These are phyloP conservation scores for Eucalyptus albens DNA, from an alignment of 345 rosid species.

Conservation along the genomic window DNA sequence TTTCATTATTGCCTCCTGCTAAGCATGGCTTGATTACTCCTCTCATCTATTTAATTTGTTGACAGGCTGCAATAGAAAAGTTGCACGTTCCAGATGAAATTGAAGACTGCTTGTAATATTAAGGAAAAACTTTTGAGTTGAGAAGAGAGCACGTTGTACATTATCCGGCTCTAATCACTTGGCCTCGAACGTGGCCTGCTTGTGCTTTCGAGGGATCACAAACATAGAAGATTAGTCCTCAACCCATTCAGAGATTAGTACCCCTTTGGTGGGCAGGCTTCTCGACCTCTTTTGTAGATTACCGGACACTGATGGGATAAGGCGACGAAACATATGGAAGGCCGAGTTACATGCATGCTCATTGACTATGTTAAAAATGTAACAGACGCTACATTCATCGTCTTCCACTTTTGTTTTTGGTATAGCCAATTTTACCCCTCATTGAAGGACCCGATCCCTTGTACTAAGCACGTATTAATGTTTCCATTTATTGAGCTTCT, in stretches of 20 bases:
- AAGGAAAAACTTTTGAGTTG: not conserved
- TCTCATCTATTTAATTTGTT: not conserved
- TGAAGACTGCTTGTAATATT: not conserved
- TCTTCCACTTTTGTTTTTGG: not conserved
- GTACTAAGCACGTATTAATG: not conserved
- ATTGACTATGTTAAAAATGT: not conserved
- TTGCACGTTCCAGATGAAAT: conserved; percentile 54
- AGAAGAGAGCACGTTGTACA: not conserved
- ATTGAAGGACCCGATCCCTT: not conserved
- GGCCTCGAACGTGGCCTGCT: not conserved
- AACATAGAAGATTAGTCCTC: not conserved
- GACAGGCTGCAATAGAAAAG: conserved; percentile 91
- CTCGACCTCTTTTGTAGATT: not conserved
- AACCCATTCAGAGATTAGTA: not conserved
- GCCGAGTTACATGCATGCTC: not conserved
- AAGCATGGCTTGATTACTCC: not conserved
- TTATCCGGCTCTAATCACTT: not conserved
- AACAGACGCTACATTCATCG: not conserved
- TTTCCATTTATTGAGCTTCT: not conserved
- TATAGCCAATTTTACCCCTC: not conserved
- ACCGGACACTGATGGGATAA: not conserved
- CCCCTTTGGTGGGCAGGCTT: not conserved
- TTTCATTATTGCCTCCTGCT: not conserved
- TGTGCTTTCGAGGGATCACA: not conserved
- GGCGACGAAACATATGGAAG: not conserved